phyloP scores from a whole-genome alignment of 78 protist genomes.

The Polysphondylium violaceum region DNA sequence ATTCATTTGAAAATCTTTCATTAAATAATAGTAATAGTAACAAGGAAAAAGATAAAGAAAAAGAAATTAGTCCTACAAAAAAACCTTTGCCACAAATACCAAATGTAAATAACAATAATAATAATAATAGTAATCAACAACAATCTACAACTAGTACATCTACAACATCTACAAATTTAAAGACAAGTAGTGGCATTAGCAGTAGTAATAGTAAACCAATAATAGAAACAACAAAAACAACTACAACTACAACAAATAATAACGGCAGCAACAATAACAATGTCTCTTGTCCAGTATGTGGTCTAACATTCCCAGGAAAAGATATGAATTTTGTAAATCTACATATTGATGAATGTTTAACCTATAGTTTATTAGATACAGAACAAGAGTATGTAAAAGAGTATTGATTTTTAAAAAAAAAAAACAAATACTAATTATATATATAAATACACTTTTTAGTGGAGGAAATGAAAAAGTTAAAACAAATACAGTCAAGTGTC shows the following conservation, averaged over 20 bases:
- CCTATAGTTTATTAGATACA: slow-evolving; percentile 55
- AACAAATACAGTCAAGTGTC: slow-evolving; percentile 21
- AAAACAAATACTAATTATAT: background rate
- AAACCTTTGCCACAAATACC: background rate
- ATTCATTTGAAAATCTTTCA: background rate
- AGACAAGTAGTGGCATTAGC: background rate
- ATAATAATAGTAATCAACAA: background rate
- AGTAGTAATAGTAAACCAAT: background rate
- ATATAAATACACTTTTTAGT: background rate
- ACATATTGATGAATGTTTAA: slow-evolving; percentile 77
- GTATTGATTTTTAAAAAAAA: background rate
- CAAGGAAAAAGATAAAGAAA: background rate
- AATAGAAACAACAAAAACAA: background rate
- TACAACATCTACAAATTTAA: background rate
- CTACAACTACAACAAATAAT: background rate
- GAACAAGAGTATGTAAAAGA: slow-evolving; percentile 38
- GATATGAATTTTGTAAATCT: slow-evolving; percentile 55
- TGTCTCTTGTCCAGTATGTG: slow-evolving; percentile 75
- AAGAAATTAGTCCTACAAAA: background rate
- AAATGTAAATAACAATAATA: background rate
- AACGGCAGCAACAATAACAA: background rate
- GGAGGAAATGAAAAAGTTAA: background rate
- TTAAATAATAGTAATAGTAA: background rate
- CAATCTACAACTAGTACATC: slow-evolving; percentile 3
- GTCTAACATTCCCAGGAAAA: slow-evolving; percentile 49